A percentile compares a stretch with the other conserved stretches of the same genome.
phyloP scores from a whole-genome alignment of 257 asterid species.

The Linaria vulgaris region DNA sequence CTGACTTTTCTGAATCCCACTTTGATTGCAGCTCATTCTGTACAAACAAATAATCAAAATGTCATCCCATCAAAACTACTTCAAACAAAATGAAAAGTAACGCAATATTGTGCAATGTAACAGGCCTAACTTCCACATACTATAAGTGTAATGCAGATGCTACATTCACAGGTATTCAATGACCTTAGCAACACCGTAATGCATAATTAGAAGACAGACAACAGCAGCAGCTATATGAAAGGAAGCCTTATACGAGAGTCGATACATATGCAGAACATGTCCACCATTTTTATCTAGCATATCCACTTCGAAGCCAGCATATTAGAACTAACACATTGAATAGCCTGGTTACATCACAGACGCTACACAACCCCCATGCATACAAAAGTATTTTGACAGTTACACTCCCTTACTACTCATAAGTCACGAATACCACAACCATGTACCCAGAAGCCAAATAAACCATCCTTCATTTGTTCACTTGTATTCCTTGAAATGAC shows the following conservation, averaged over 20 bases:
- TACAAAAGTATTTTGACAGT: too few species aligned
- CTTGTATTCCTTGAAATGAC: neutral
- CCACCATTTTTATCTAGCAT: too few species aligned
- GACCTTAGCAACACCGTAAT: neutral
- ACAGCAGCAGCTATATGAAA: neutral
- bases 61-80: neutral
- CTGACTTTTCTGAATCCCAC: slow-evolving; percentile 72
- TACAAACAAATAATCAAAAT: slow-evolving; percentile 13
- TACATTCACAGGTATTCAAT: neutral
- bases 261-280: neutral
- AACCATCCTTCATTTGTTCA: neutral
- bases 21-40: slow-evolving; percentile 73
- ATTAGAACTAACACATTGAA: too few species aligned
- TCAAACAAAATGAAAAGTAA: slow-evolving; percentile 7
- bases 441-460: neutral
- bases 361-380: too few species aligned
- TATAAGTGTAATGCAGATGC: neutral
- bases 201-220: neutral
- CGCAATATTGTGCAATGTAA: neutral
- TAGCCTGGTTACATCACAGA: too few species aligned
- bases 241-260: too few species aligned
- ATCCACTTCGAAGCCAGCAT: too few species aligned
- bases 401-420: too few species aligned
- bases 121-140: neutral
- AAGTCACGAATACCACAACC: neutral